These are phyloP conservation scores for Phytophthora litchii DNA, from an alignment of 352 stramenopile genomes.

Conservation along the genomic window DNA sequence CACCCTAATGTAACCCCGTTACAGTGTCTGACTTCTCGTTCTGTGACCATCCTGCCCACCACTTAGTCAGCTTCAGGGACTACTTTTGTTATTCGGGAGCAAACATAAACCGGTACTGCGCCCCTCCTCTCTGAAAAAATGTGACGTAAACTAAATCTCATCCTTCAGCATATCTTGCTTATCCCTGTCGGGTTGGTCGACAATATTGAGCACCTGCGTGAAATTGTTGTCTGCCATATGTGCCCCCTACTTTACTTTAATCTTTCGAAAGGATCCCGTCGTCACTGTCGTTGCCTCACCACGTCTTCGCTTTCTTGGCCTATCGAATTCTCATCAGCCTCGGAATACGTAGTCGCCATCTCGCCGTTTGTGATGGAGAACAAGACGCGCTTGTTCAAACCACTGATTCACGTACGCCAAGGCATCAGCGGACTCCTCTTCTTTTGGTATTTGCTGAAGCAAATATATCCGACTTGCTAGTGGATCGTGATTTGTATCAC, in stretches of 20 bases:
- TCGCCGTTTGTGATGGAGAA: not conserved
- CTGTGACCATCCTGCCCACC: constrained; percentile 11
- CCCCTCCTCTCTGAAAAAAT: constrained; percentile 15
- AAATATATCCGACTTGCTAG: constrained; percentile 14
- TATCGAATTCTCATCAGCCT: constrained; percentile 10
- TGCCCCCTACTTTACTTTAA: constrained; percentile 1
- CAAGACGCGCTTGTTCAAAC: not conserved
- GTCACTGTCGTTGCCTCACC: too few relatives aligned
- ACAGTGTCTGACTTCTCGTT: constrained; percentile 9
- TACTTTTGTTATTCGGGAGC: constrained; percentile 9
- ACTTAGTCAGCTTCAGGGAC: constrained; percentile 33
- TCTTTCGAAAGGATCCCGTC: not conserved
- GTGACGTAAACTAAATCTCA: constrained; percentile 15
- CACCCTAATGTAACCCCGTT: too few relatives aligned
- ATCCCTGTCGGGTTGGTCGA: constrained; percentile 5
- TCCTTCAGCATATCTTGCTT: not conserved
- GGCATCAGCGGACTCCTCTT: constrained; percentile 7
- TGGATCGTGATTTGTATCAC: constrained; percentile 15
- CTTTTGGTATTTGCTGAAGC: constrained; percentile 2
- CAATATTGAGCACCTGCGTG: constrained; percentile 18
- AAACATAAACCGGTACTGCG: constrained; percentile 36
- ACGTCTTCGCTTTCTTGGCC: too few relatives aligned
- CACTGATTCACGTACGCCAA: constrained; percentile 7
- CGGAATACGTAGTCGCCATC: constrained; percentile 3
- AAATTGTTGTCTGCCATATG: constrained; percentile 17